A percentile compares a stretch with the other conserved stretches of the same genome.
phyloP scores from a whole-genome alignment of 1,139 yeast genomes.

The Taphrina wiesneri region DNA sequence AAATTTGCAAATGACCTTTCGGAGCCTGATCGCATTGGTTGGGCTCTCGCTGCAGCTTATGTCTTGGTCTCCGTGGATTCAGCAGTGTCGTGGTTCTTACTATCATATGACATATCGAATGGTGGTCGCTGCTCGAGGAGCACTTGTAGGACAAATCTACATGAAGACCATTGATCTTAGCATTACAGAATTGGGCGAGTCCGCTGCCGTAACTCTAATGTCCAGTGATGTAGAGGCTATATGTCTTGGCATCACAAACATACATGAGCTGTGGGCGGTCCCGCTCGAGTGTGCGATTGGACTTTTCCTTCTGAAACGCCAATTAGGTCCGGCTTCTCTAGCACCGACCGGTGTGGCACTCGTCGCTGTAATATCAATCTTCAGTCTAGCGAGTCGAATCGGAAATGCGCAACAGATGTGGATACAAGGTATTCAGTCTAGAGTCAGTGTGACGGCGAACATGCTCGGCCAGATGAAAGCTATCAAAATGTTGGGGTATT shows the following conservation, averaged over 20 bases:
- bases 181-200: conserved; percentile 60
- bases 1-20: not conserved
- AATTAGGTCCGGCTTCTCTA: conserved; percentile 71
- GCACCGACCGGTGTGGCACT: conserved; percentile 58
- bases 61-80: not conserved
- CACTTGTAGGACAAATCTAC: conserved; percentile 65
- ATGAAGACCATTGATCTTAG: conserved; percentile 66
- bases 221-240: conserved; percentile 78
- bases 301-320: conserved; percentile 63
- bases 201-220: conserved; percentile 69
- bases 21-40: not conserved
- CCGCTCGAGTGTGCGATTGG: conserved; percentile 66
- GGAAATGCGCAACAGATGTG: not conserved
- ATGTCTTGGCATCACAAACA: conserved; percentile 66
- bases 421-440: conserved; percentile 52
- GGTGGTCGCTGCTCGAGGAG: conserved; percentile 49
- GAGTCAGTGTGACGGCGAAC: conserved; percentile 65
- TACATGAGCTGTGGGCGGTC: conserved; percentile 63
- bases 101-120: not conserved
- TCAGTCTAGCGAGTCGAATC: not conserved
- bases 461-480: conserved; percentile 64
- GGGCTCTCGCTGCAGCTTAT: not conserved
- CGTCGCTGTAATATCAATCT: not conserved
- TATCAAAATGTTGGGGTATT: conserved; percentile 79
- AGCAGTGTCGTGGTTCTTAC: not conserved